Evolutionary conservation across 2,329 filamentous ascomycete species (phyloP).

Genomic region (Aspergillus luchuensis): DNA sequence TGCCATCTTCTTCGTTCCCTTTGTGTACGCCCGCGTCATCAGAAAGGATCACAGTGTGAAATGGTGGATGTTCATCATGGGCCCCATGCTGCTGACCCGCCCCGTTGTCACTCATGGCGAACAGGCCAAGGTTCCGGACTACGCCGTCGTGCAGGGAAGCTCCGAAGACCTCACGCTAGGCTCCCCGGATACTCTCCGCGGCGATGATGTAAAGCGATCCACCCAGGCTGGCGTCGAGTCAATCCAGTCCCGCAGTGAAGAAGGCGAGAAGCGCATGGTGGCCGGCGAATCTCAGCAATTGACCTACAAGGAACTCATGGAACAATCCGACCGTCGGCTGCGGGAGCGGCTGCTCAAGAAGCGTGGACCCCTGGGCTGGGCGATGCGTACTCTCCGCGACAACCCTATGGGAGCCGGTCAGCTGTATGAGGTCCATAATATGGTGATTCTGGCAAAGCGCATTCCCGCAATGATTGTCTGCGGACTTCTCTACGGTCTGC

Average conservation of each 20-base stretch:
- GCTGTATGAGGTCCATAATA: constrained; percentile 74
- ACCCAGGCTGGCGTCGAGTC: constrained; percentile 22
- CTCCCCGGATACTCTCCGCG: constrained; percentile 25
- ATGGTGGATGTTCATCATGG: constrained; percentile 64
- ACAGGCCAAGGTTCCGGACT: constrained; percentile 67
- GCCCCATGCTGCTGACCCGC: constrained; percentile 66
- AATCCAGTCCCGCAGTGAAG: constrained; percentile 16
- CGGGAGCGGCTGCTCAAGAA: constrained; percentile 65
- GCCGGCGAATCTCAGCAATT: constrained; percentile 53
- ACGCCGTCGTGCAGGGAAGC: constrained; percentile 70
- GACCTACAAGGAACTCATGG: constrained; percentile 65
- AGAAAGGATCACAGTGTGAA: constrained; percentile 67
- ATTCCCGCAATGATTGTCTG: constrained; percentile 67
- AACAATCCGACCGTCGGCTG: constrained; percentile 58
- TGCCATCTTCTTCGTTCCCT: constrained; percentile 73
- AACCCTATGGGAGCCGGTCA: constrained; percentile 72
- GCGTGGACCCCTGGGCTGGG: constrained; percentile 75
- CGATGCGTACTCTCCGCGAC: constrained; percentile 73
- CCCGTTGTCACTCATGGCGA: constrained; percentile 57
- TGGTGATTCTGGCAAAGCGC: constrained; percentile 64
- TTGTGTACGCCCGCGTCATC: constrained; percentile 66
- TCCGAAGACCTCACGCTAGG: not conserved
- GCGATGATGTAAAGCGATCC: constrained; percentile 54
- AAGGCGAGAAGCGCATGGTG: constrained; percentile 44
- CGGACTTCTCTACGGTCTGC: constrained; percentile 69